A percentile compares a stretch with the other conserved stretches of the same genome.
Conservation (phyloP, 1,139 yeast genomes). For the Pichia kudriavzevii region DNA sequence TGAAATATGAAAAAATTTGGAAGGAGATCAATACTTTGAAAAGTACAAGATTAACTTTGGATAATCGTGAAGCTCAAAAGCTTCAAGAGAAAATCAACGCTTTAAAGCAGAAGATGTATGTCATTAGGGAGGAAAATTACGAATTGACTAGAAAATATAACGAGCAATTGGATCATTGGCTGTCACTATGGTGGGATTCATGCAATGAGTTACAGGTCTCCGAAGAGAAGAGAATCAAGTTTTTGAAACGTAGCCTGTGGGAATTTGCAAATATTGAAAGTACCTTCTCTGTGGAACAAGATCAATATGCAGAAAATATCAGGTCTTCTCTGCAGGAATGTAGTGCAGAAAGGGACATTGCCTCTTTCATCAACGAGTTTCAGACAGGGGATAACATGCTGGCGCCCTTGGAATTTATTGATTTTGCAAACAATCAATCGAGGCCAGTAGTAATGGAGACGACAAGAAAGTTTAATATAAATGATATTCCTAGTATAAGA, state of each 20-base stretch:
- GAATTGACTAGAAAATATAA: constrained; percentile 51
- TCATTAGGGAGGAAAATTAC: constrained; percentile 52
- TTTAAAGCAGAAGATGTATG: constrained; percentile 41
- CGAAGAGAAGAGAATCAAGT: constrained; percentile 73
- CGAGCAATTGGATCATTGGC: constrained; percentile 65
- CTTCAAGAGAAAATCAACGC: constrained; percentile 55
- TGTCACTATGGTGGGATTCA: constrained; percentile 69
- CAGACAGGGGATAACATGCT: constrained; percentile 64
- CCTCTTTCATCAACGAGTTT: constrained; percentile 43
- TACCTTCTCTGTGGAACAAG: constrained; percentile 71
- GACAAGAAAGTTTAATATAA: constrained; percentile 10
- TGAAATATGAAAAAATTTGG: constrained; percentile 53
- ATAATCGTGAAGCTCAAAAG: constrained; percentile 72
- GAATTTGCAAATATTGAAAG: constrained; percentile 74
- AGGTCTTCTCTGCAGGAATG: constrained; percentile 64
- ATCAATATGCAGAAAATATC: constrained; percentile 64
- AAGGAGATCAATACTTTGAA: constrained; percentile 49
- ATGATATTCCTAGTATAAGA: constrained; percentile 10
- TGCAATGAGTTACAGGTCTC: constrained; percentile 64
- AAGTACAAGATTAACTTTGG: constrained; percentile 63
- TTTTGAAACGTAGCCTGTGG: constrained; percentile 73
- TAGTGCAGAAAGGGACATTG: constrained; percentile 54
- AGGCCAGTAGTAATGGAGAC: constrained; percentile 17
- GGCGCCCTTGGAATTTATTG: constrained; percentile 48
- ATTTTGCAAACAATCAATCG: constrained; percentile 37